A percentile compares a stretch with the other conserved stretches of the same genome.
phyloP scores from a whole-genome alignment of 2,329 filamentous ascomycete genomes.

The Fusarium chlamydosporum region DNA sequence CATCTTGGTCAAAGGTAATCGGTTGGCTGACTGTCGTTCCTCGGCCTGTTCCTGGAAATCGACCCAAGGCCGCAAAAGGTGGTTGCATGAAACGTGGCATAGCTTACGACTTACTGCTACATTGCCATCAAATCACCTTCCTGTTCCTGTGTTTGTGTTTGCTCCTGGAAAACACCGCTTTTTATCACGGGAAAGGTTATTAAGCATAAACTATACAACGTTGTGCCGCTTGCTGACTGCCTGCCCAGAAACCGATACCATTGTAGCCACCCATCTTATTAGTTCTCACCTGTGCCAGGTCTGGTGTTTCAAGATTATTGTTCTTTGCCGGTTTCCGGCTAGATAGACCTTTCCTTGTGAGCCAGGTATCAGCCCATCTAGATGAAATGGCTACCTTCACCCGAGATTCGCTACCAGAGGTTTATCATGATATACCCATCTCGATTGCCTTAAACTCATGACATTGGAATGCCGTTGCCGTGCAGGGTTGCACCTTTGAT shows the following conservation, averaged over 20 bases:
- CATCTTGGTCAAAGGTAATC: slow-evolving; percentile 21
- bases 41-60: slow-evolving; percentile 19
- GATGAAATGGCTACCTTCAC: slow-evolving; percentile 2
- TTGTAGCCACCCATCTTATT: slow-evolving; percentile 24
- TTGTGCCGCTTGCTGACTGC: slow-evolving; percentile 13
- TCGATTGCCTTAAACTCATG: slow-evolving; percentile 1
- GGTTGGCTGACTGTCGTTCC: slow-evolving; percentile 25
- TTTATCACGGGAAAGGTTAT: not conserved
- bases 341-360: slow-evolving; percentile 18
- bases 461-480: slow-evolving; percentile 12
- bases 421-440: slow-evolving; percentile 17
- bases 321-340: slow-evolving; percentile 19
- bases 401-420: slow-evolving; percentile 14
- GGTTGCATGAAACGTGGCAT: slow-evolving; percentile 46
- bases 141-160: not conserved
- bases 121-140: slow-evolving; percentile 18
- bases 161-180: slow-evolving; percentile 6
- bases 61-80: slow-evolving; percentile 31
- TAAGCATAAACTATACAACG: slow-evolving; percentile 9
- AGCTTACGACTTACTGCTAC: slow-evolving; percentile 21
- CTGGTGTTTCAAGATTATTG: slow-evolving; percentile 41
- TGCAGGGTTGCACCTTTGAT: slow-evolving; percentile 8
- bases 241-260: slow-evolving; percentile 19
- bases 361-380: not conserved
- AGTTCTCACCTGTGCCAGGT: slow-evolving; percentile 38